Evolutionary conservation across 441 rosid species (phyloP).

Genomic region (Raphanus hybrid): DNA sequence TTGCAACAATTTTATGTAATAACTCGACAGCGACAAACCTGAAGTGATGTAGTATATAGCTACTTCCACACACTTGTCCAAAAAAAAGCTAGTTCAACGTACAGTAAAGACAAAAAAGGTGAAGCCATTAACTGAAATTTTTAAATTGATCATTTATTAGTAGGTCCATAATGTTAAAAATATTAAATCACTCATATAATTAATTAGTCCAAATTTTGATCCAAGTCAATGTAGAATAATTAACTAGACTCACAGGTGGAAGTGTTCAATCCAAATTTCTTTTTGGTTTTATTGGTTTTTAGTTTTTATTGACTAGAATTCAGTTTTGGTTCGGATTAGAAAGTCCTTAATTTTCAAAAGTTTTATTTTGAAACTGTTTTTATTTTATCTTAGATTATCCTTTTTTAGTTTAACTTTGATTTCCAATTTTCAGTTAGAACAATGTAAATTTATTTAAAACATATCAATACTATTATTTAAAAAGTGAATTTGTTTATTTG

Average conservation of each 20-base stretch:
- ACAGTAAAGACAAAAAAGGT: not conserved
- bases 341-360: not conserved
- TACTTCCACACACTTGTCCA: not conserved
- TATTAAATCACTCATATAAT: not conserved
- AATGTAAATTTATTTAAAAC: not conserved
- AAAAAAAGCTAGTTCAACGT: conserved; percentile 22
- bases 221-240: not conserved
- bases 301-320: not conserved
- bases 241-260: not conserved
- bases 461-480: not conserved
- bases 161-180: conserved; percentile 15
- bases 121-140: not conserved
- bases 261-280: not conserved
- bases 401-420: not conserved
- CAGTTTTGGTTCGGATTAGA: not conserved
- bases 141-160: conserved; percentile 20
- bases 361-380: not conserved
- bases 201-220: not conserved
- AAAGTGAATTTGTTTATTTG: too few relatives aligned
- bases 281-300: not conserved
- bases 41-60: conserved; percentile 1
- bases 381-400: too few relatives aligned
- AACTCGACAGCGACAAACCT: conserved; percentile 9
- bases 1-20: not conserved
- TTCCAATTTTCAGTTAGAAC: not conserved